These are phyloP conservation scores for Fusarium sp. DNA, from an alignment of 2,329 filamentous ascomycete genomes.

Conservation along the genomic window DNA sequence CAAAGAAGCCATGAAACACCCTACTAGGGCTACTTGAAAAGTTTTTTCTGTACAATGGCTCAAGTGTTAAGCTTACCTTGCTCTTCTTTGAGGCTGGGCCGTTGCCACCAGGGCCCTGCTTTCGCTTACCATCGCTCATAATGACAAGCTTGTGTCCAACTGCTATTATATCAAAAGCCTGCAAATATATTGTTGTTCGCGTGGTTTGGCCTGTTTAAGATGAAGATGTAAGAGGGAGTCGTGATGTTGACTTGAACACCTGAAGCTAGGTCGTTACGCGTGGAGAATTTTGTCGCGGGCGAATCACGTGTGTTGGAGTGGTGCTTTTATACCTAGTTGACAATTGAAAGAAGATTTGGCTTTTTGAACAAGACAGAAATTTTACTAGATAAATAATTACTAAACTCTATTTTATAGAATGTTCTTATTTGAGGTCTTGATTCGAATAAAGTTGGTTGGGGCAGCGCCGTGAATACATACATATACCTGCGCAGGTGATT, in stretches of 20 bases:
- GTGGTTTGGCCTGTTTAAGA: neutral
- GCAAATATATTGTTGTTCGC: neutral
- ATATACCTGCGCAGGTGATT: neutral
- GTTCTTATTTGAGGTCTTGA: neutral
- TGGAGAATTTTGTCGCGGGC: slow-evolving; percentile 39
- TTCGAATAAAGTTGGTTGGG: neutral
- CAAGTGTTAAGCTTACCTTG: slow-evolving; percentile 51
- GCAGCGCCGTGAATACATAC: neutral
- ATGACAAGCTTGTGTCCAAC: neutral
- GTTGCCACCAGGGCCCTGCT: slow-evolving; percentile 49
- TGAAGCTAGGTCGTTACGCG: slow-evolving; percentile 14
- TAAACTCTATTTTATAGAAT: neutral
- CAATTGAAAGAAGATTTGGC: neutral
- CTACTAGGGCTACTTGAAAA: neutral
- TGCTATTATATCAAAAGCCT: neutral
- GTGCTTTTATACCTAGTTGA: slow-evolving; percentile 1
- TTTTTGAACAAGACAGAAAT: neutral
- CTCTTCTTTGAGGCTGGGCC: slow-evolving; percentile 55
- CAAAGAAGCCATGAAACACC: neutral
- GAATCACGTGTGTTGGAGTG: slow-evolving; percentile 35
- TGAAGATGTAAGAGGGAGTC: neutral
- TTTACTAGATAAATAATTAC: neutral
- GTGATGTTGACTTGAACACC: slow-evolving; percentile 16
- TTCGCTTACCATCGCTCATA: slow-evolving; percentile 56
- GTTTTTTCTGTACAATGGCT: neutral